phyloP scores from a whole-genome alignment of 495 filamentous ascomycete species.

The Hyaloscypha hepaticicola region DNA sequence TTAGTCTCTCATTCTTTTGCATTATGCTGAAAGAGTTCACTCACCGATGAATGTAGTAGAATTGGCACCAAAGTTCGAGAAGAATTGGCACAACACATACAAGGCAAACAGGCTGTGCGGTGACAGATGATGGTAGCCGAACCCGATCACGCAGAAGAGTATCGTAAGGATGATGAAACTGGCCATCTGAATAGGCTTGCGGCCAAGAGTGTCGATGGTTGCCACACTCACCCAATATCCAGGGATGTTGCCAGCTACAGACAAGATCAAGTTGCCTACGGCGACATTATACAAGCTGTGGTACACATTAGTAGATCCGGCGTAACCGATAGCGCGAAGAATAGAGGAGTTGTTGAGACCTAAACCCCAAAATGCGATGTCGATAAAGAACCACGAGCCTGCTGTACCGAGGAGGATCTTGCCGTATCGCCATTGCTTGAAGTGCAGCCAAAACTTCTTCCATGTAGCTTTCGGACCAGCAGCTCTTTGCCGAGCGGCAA shows the following conservation, averaged over 20 bases:
- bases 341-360: slow-evolving; percentile 75
- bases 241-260: slow-evolving; percentile 38
- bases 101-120: slow-evolving; percentile 30
- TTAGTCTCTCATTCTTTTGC: neutral
- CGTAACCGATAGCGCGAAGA: slow-evolving; percentile 63
- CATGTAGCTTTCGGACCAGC: too few relatives aligned
- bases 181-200: slow-evolving; percentile 39
- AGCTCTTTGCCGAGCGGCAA: too few relatives aligned
- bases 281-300: slow-evolving; percentile 34
- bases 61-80: slow-evolving; percentile 39
- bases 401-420: slow-evolving; percentile 75
- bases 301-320: slow-evolving; percentile 37
- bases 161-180: slow-evolving; percentile 40
- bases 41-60: slow-evolving; percentile 40
- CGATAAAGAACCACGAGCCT: slow-evolving; percentile 66
- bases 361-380: slow-evolving; percentile 73
- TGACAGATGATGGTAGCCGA: slow-evolving; percentile 19
- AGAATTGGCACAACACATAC: slow-evolving; percentile 40
- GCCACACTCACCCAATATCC: slow-evolving; percentile 39
- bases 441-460: slow-evolving; percentile 66
- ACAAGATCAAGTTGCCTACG: slow-evolving; percentile 38
- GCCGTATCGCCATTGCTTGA: slow-evolving; percentile 59
- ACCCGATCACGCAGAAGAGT: slow-evolving; percentile 42
- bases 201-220: slow-evolving; percentile 39
- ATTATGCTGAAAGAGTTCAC: neutral